Base-by-base conservation (phyloP, 2,329 filamentous ascomycete genomes). In the Bertia moriformis region DNA sequence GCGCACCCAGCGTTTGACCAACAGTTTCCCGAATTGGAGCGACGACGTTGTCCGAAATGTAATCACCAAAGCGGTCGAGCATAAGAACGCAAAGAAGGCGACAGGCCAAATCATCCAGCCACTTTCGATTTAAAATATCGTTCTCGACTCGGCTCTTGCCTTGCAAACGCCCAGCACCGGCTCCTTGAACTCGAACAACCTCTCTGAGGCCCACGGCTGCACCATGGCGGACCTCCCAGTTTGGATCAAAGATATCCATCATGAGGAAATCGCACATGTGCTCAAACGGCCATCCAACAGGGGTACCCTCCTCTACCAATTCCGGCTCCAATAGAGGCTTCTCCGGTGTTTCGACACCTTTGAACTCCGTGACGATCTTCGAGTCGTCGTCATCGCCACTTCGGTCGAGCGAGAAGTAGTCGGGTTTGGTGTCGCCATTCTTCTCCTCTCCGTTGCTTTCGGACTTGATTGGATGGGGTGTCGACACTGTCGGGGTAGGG, bases 61-160 rank as follows among this genome's bases (percentile, higher is more conserved):
- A 98, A 54, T 98, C 91, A 41, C 88, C 93, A 53, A 98, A 98
- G 39, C 88, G 79, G 60, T 98, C 91, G 14, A 98, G 76, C 78
- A 98, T 95, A 50, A 98, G 80, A 39, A 98, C 88, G 54, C 85
- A 94, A 57, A 88, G 89, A 38, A 98, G 71, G 18, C 91, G 83
- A 51, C 88, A 95, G n/a, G 88, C 86, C 39, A 98, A 69, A 52
- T 98, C 89, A 52, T 96, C 84, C 15, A 98, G 72, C 87, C 87
- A 98, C 53, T 68, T 72, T 44, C 80, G 74, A 50, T 96, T 98
- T 35, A 84, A 66, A 1, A 60, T 54, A 50, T 94, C 75, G 52
- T 98, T 98, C 49, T 93, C 79, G 19, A 61, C 51, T 45, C 76
- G 73, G 7, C 71, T 69, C 55, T 81, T 89, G 43, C 77, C 80